Evolutionary conservation across 78 protist species (phyloP), one percentile per base, ranked within the genome.

Genomic region (Guillardia theta): DNA sequence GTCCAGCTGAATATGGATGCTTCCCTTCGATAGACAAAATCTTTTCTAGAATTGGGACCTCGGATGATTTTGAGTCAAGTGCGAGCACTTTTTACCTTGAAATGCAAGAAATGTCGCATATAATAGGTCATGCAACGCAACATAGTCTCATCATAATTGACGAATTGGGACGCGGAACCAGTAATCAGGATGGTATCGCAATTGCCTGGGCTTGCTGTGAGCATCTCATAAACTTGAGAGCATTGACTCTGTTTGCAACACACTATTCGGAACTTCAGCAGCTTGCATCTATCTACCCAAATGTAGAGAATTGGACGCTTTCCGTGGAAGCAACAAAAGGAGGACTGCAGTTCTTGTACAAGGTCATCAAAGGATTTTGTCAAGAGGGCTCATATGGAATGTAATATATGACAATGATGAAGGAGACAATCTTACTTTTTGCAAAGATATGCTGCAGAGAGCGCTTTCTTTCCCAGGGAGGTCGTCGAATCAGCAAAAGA

Each of bases 121-220:
- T 88, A 36, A 12, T 88, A 0, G 45, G 6, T 21, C n/a, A 48
- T 18, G 41, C 93, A 5, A 88, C 93, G 93, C 39, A 12, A 19
- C 5, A 8, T 18, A 48, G 47, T 24, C 39, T 48, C 46, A 48
- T 48, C 2, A 6, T 88, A 5, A 30, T 45, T 48, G 53, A 80
- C 50, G 83, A 70, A 24, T 43, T 70, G 33, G 83, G 83, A 24
- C 6, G 76, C 33, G 93, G 93, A 41, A 88, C 93, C 19, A 48
- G 76, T 27, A 45, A 88, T 41, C 48, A 46, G 47, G 93, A 88
- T 41, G 93, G 93, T n/a, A 30, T 88, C 39, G 93, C 76, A 0
- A 88, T 88, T 30, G 93, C 93, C 15, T 88, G 54, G 54, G 93
- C 93, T 0, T 45, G 54, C 64, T 45, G 70, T 44, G 93, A 88